phyloP scores from a whole-genome alignment of 352 stramenopile genomes.

The Phytophthora tubulina region DNA sequence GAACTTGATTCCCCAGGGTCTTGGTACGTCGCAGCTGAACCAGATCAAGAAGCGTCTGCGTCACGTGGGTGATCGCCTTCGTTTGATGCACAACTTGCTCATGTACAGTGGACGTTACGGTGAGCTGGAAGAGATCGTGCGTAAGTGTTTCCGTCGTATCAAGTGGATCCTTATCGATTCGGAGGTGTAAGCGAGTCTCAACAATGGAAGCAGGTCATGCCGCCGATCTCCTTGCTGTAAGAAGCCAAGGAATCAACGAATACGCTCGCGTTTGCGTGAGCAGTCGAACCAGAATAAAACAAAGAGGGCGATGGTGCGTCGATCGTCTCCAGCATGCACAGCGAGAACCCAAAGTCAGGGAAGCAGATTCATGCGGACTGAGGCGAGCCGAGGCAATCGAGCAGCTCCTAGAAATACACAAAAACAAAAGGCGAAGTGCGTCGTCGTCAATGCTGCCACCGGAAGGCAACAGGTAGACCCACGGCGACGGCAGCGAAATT shows the following conservation, averaged over 20 bases:
- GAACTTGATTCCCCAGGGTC: constrained; percentile 82
- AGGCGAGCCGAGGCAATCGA: constrained; percentile 21
- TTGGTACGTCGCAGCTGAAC: constrained; percentile 88
- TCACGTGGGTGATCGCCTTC: constrained; percentile 85
- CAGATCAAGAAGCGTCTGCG: constrained; percentile 91
- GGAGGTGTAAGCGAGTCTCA: constrained; percentile 66
- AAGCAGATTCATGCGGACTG: constrained; percentile 14
- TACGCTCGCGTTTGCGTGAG: constrained; percentile 4
- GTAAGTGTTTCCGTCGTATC: constrained; percentile 92
- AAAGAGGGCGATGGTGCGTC: constrained; percentile 14
- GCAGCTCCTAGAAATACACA: constrained; percentile 43
- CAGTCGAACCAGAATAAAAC: constrained; percentile 18
- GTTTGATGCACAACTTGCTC: constrained; percentile 91
- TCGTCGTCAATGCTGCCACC: constrained; percentile 15
- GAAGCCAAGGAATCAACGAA: background rate
- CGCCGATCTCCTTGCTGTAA: background rate
- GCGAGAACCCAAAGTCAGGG: constrained; percentile 4
- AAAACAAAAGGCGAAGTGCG: constrained; percentile 28
- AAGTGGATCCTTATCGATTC: constrained; percentile 94
- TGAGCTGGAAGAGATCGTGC: constrained; percentile 89
- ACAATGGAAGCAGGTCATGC: background rate
- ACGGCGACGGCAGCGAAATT: constrained; percentile 10
- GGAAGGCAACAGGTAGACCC: constrained; percentile 8
- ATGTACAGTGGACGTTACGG: constrained; percentile 89
- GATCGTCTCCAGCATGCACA: constrained; percentile 21